Conservation (phyloP, 345 rosid genomes). For the Raphanus sativus region DNA sequence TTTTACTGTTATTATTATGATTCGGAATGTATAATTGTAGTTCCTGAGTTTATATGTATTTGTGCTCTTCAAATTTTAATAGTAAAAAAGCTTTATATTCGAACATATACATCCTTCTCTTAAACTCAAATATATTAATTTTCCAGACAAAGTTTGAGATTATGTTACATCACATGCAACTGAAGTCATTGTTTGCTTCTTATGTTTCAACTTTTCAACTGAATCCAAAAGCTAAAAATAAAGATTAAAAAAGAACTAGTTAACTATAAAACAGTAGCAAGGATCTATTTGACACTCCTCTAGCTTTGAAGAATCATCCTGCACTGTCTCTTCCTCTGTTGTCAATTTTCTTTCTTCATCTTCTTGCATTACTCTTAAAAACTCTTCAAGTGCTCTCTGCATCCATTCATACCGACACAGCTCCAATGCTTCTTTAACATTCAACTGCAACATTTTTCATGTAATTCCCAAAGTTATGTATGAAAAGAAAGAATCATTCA, state of each 20-base stretch:
- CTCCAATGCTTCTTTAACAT: slow-evolving; percentile 54
- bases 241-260: slow-evolving; percentile 9
- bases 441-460: slow-evolving; percentile 45
- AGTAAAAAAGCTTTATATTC: slow-evolving; percentile 32
- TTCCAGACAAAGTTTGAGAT: slow-evolving; percentile 9
- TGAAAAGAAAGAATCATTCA: neutral
- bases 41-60: slow-evolving; percentile 34
- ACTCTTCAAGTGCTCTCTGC: slow-evolving; percentile 60
- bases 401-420: slow-evolving; percentile 87
- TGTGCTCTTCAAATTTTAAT: slow-evolving; percentile 16
- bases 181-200: slow-evolving; percentile 12
- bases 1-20: slow-evolving; percentile 18
- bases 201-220: slow-evolving; percentile 10
- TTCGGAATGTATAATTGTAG: slow-evolving; percentile 37
- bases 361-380: slow-evolving; percentile 41
- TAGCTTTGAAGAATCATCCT: slow-evolving; percentile 32
- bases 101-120: slow-evolving; percentile 25
- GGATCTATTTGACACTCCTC: slow-evolving; percentile 33
- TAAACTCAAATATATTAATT: no score
- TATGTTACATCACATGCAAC: slow-evolving; percentile 9
- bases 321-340: slow-evolving; percentile 37
- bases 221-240: slow-evolving; percentile 18
- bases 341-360: slow-evolving; percentile 14
- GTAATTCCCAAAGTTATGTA: neutral
- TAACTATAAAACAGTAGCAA: slow-evolving; percentile 32